Conservation (phyloP, 495 filamentous ascomycete genomes). For the Penicillium soppii region DNA sequence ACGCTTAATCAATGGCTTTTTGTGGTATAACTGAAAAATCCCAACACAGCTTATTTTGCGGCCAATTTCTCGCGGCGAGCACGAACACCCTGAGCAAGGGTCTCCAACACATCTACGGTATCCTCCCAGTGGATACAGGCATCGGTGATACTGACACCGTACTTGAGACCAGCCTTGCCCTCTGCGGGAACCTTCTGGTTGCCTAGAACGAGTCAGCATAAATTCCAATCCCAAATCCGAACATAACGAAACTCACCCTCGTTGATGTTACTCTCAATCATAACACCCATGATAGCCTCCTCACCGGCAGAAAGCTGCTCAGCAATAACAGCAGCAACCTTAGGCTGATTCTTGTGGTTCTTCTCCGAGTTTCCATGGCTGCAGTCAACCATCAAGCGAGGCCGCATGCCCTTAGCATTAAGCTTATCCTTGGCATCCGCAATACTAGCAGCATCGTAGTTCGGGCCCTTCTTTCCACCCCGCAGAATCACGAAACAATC, state of each 20-base stretch:
- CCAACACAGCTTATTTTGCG: constrained; percentile 16
- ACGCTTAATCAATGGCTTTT: constrained; percentile 18
- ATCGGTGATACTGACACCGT: constrained; percentile 97
- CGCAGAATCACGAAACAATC: constrained; percentile 98
- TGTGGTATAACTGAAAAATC: constrained; percentile 1
- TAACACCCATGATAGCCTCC: constrained; percentile 89
- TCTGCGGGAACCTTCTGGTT: constrained; percentile 90
- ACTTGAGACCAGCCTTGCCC: constrained; percentile 85
- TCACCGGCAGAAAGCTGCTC: constrained; percentile 86
- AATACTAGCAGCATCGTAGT: constrained; percentile 88
- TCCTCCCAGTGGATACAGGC: constrained; percentile 96
- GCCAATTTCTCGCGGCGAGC: constrained; percentile 38
- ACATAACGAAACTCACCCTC: constrained; percentile 74
- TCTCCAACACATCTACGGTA: constrained; percentile 77
- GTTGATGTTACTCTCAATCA: constrained; percentile 98
- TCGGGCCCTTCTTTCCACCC: constrained; percentile 89
- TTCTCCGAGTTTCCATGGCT: constrained; percentile 96
- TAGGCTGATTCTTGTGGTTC: constrained; percentile 96
- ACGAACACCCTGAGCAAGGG: constrained; percentile 78
- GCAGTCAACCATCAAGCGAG: constrained; percentile 96
- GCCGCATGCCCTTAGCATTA: constrained; percentile 59
- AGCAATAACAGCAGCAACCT: constrained; percentile 79
- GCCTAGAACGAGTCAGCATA: constrained; percentile 48
- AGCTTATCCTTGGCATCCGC: constrained; percentile 70
- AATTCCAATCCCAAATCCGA: too few relatives aligned